A percentile compares a stretch with the other conserved stretches of the same genome.
phyloP scores from a whole-genome alignment of 768 basidiomycete genomes.

The Tubosaeta sp. region DNA sequence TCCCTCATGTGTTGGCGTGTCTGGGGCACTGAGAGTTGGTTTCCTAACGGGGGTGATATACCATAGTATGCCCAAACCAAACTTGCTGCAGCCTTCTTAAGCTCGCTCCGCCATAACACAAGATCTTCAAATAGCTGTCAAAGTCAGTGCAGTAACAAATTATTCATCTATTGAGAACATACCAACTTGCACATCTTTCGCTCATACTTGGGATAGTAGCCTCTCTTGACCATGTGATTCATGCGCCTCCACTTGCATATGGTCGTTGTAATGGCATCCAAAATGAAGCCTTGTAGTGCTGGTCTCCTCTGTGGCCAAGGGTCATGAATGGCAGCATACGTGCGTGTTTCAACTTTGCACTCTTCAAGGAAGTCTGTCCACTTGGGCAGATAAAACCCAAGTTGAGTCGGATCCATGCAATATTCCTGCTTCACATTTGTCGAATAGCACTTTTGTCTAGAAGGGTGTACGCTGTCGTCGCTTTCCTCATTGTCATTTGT shows the following conservation, averaged over 20 bases:
- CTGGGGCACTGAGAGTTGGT: not conserved
- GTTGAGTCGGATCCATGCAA: not conserved
- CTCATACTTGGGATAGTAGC: not conserved
- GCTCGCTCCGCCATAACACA: not conserved
- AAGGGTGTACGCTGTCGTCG: not conserved
- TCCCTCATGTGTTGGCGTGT: not conserved
- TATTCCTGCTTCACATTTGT: not conserved
- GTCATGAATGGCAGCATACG: not conserved
- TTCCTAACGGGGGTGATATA: not conserved
- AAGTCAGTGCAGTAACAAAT: not conserved
- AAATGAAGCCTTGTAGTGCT: not conserved
- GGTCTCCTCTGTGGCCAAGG: not conserved
- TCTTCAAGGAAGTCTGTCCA: not conserved
- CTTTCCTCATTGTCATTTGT: not conserved
- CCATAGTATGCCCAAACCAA: not conserved
- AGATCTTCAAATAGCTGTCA: not conserved
- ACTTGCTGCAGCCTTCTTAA: not conserved
- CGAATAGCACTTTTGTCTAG: not conserved
- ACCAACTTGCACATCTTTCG: not conserved
- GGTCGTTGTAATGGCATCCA: not conserved
- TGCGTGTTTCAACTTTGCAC: not conserved
- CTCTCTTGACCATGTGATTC: not conserved
- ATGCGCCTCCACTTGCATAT: not conserved
- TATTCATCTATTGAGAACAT: not conserved
- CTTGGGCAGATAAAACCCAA: constrained; percentile 1